Percentiles rank a stretch among this genome's conserved stretches.
These are phyloP conservation scores for Leishmania turanica DNA, from an alignment of 208 protist species.

Conservation along the genomic window DNA sequence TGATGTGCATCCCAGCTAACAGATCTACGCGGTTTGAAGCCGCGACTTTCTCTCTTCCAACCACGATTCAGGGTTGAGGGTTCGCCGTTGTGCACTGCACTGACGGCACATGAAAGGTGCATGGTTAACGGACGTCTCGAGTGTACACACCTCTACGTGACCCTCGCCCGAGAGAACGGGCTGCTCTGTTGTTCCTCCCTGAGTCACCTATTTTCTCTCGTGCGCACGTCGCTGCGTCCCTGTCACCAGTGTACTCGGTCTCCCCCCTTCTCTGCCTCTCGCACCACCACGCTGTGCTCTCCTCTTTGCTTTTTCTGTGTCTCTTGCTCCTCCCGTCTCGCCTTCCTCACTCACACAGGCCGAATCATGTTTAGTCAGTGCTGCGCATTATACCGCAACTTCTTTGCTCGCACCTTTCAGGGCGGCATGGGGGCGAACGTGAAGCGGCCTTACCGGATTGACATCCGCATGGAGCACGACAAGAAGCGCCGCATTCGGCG, in stretches of 20 bases:
- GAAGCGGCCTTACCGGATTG: conserved; percentile 83
- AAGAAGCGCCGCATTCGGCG: conserved; percentile 74
- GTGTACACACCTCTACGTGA: neutral
- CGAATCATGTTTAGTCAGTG: conserved; percentile 26
- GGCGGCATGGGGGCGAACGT: conserved; percentile 82
- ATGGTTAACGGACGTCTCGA: neutral
- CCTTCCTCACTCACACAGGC: neutral
- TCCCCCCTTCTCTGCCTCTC: neutral
- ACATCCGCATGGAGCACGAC: conserved; percentile 88
- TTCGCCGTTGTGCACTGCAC: no score
- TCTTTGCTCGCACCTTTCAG: conserved; percentile 73
- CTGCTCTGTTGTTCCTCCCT: neutral
- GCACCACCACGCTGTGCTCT: no score
- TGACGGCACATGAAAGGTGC: neutral
- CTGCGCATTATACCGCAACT: conserved; percentile 45
- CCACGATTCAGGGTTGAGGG: neutral
- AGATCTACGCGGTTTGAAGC: neutral
- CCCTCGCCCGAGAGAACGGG: neutral
- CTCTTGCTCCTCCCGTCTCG: neutral
- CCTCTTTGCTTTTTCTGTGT: neutral
- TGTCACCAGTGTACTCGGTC: neutral
- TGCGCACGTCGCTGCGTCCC: neutral
- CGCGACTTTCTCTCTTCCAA: neutral
- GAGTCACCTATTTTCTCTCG: neutral
- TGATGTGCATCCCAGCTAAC: neutral